Evolutionary conservation across 1,284 basidiomycete genomes (phyloP).

Genomic region (Cryptococcus sp.): DNA sequence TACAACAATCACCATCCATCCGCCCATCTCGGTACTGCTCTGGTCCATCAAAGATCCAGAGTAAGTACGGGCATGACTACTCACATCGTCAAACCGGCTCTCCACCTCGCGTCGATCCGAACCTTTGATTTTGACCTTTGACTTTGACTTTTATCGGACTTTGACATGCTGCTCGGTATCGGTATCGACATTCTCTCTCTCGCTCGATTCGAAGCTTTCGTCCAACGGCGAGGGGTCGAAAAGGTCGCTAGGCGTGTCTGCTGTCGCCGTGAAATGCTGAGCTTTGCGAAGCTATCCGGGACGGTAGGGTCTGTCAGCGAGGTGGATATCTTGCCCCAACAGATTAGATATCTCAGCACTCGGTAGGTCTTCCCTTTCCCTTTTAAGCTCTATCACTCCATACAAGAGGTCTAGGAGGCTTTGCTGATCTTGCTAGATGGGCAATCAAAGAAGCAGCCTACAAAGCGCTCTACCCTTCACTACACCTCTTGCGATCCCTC

Average conservation of each 20-base stretch:
- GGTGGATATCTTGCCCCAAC: neutral
- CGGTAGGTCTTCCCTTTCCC: constrained; percentile 7
- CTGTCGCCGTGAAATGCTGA: constrained; percentile 43
- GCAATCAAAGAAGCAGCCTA: constrained; percentile 83
- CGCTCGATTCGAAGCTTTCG: constrained; percentile 58
- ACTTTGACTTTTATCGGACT: too few relatives aligned
- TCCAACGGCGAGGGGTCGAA: constrained; percentile 52
- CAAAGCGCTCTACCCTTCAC: constrained; percentile 61
- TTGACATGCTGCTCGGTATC: constrained; percentile 58
- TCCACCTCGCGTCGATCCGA: too few relatives aligned
- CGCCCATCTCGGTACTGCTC: too few relatives aligned
- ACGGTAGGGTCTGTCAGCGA: neutral
- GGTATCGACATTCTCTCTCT: constrained; percentile 72
- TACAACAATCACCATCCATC: too few relatives aligned
- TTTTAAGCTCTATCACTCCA: neutral
- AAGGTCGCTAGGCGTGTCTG: constrained; percentile 61
- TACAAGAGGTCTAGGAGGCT: too few relatives aligned
- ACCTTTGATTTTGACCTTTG: too few relatives aligned
- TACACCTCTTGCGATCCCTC: neutral
- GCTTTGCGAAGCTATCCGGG: constrained; percentile 5
- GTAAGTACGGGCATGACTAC: too few relatives aligned
- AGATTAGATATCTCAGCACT: constrained; percentile 16
- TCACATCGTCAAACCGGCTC: too few relatives aligned
- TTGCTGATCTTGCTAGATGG: too few relatives aligned
- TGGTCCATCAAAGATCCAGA: too few relatives aligned